Evolutionary conservation across 2,329 filamentous ascomycete genomes (phyloP), one percentile per base, ranked within the genome.

Genomic region (Beauveria medogensis): DNA sequence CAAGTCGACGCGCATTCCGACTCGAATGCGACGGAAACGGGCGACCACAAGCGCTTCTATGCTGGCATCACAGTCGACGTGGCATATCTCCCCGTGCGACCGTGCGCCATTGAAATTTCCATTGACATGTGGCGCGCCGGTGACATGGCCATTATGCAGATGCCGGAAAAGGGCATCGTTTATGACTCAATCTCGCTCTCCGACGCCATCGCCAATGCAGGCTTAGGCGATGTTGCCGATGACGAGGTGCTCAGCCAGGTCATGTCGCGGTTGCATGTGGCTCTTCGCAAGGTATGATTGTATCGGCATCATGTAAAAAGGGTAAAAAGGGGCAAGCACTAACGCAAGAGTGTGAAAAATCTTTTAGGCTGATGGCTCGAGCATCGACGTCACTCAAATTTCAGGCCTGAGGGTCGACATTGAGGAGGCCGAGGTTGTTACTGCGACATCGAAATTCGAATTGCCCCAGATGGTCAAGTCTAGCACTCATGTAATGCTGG

Each of bases 251-350:
- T 54, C n/a, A 40, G 30, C 37, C 40, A 54, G 20, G 26, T 59
- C 20, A 18, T 24, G 18, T 34, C 57, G 14, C 40, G 41, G 5
- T 20, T 59, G 24, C 40, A 47, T 10, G 50, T 54, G 14, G 43
- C n/a, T 18, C 57, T 59, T 46, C 48, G 48, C 57, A 59, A 44
- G 57, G 57, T 59, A 54, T 24, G 55, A 28, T 18, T 20, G 43
- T 5, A 14, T 41, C 22, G 40, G 40, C 14, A 16, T 53, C n/a
- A 24, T 53, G 2, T 41, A 5, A n/a, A n/a, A 26, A 16, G 9
- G 34, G 22, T 5, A 5, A 6, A 20, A n/a, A 14, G 18, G 18
- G 26, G 20, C 18, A 37, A 51, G 12, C 3, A 26, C 56, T 59
- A 16, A 59, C 56, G 28, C 9, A 12, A 10, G 34, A 37, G 34